Percentiles rank a stretch among this genome's conserved stretches.
phyloP scores from a whole-genome alignment of 2,329 filamentous ascomycete species.

The Pseudocercospora crystallina region DNA sequence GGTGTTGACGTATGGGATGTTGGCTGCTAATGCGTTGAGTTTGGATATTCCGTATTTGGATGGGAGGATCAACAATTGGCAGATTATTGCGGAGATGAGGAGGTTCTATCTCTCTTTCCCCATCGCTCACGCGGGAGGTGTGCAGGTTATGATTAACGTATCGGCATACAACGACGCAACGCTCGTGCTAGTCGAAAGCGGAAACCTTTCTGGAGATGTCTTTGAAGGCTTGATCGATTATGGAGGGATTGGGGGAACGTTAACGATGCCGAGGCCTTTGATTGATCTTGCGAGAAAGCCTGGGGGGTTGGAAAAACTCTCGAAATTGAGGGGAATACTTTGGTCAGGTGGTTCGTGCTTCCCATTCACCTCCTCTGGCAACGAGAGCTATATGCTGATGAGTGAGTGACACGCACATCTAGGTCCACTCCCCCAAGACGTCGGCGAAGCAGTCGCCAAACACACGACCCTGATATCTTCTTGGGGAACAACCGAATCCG shows the following conservation, averaged over 20 bases:
- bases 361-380: too few species aligned
- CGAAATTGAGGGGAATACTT: not conserved
- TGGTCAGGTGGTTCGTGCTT: too few species aligned
- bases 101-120: not conserved
- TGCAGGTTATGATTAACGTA: not conserved
- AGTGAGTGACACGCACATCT: too few species aligned
- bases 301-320: not conserved
- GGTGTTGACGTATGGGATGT: not conserved
- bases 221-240: not conserved
- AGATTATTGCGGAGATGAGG: not conserved
- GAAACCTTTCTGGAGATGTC: not conserved
- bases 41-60: not conserved
- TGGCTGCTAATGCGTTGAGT: not conserved
- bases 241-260: not conserved
- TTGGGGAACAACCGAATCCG: constrained; percentile 1
- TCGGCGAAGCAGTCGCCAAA: not conserved
- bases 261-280: not conserved
- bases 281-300: not conserved
- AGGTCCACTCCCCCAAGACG: not conserved
- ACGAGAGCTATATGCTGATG: too few species aligned
- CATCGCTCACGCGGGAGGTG: not conserved
- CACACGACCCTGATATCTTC: not conserved
- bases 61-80: not conserved
- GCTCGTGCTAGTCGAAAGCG: not conserved
- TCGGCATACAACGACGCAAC: constrained; percentile 5